A percentile compares a stretch with the other conserved stretches of the same genome.
These are phyloP conservation scores for Mortierella sp. DNA, from an alignment of 371 early-diverging fungal genomes.

Conservation along the genomic window DNA sequence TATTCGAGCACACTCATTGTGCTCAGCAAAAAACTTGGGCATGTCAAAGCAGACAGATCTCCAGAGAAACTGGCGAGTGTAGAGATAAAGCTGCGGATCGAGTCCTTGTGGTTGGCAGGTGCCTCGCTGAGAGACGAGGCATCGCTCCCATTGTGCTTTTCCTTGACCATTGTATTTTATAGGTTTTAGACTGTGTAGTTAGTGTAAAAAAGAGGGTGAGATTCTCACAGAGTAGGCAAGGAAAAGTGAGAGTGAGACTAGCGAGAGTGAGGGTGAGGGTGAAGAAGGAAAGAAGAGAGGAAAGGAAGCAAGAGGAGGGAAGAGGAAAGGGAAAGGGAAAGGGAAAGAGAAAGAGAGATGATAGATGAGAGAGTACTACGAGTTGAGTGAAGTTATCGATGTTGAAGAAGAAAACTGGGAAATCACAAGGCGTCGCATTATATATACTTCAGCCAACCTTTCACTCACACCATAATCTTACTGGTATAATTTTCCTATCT, in stretches of 20 bases:
- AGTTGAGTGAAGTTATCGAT: too few relatives aligned
- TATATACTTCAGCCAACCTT: not conserved
- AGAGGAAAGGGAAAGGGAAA: not conserved
- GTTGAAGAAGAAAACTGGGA: not conserved
- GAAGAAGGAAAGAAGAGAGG: not conserved
- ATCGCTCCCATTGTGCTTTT: conserved; percentile 19
- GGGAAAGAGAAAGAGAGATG: not conserved
- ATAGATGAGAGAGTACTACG: too few relatives aligned
- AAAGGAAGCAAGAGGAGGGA: not conserved
- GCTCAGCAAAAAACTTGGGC: conserved; percentile 83
- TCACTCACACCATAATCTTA: too few relatives aligned
- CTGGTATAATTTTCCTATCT: too few relatives aligned
- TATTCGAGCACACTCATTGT: conserved; percentile 85
- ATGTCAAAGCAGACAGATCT: conserved; percentile 82
- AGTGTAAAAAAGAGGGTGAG: not conserved
- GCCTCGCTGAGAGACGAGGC: conserved; percentile 50
- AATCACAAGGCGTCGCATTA: not conserved
- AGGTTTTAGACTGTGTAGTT: not conserved
- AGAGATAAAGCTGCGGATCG: conserved; percentile 80
- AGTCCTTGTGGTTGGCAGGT: conserved; percentile 73
- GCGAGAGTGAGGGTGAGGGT: conserved; percentile 1
- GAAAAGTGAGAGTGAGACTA: not conserved
- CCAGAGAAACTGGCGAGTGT: conserved; percentile 83
- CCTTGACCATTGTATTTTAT: conserved; percentile 5
- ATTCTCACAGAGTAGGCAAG: not conserved